Evolutionary conservation across 345 rosid species (phyloP).

Genomic region (Brassica juncea): DNA sequence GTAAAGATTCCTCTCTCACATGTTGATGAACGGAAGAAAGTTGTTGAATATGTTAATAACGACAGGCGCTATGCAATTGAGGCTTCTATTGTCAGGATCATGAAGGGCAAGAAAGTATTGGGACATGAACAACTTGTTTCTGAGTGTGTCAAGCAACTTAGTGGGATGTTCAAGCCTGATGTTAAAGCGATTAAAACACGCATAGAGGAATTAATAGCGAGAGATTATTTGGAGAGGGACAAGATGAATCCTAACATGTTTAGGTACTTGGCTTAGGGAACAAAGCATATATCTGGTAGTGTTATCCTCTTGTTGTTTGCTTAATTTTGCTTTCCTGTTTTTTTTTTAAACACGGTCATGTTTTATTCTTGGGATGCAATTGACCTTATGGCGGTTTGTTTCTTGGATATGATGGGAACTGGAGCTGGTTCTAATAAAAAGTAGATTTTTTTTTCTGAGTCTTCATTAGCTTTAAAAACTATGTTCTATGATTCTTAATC

Average conservation of each 20-base stretch:
- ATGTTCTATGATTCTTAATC: not conserved
- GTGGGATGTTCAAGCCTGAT: slow-evolving; percentile 97
- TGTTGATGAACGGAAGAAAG: slow-evolving; percentile 84
- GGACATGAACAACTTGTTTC: slow-evolving; percentile 75
- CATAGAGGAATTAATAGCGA: slow-evolving; percentile 77
- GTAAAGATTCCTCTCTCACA: slow-evolving; percentile 95
- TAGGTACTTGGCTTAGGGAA: slow-evolving; percentile 64
- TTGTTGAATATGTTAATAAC: slow-evolving; percentile 83
- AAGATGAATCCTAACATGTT: slow-evolving; percentile 66
- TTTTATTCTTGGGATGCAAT: not conserved
- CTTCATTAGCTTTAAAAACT: not conserved
- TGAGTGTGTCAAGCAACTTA: slow-evolving; percentile 90
- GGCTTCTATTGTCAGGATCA: slow-evolving; percentile 92
- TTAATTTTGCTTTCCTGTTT: not conserved
- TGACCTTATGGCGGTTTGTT: not conserved
- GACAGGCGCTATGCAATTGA: slow-evolving; percentile 84
- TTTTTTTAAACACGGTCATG: not conserved
- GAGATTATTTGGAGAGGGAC: slow-evolving; percentile 90
- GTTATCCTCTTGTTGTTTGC: not conserved
- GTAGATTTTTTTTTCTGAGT: not conserved
- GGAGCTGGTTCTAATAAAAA: too few species aligned
- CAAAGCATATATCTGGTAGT: slow-evolving; percentile 5
- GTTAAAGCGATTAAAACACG: slow-evolving; percentile 87
- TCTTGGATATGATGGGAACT: not conserved
- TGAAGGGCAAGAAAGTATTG: slow-evolving; percentile 83